phyloP scores from a whole-genome alignment of 768 basidiomycete species.

The Agrocybe chaxingu region DNA sequence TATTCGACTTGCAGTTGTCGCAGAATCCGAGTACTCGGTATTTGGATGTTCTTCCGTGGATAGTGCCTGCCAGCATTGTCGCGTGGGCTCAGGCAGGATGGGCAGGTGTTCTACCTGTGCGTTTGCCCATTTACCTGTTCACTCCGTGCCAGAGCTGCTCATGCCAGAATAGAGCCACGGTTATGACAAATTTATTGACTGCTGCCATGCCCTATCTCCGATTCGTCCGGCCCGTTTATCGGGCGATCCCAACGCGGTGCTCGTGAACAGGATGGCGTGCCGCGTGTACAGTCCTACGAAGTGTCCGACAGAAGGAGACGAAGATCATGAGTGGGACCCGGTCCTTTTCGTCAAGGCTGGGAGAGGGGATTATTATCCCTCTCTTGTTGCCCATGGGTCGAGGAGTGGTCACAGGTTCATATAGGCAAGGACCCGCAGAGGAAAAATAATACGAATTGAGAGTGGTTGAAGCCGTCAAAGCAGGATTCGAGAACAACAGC shows the following conservation, averaged over 20 bases:
- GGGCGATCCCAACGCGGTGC: neutral
- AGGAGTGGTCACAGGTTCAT: too few relatives aligned
- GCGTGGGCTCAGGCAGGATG: slow-evolving; percentile 20
- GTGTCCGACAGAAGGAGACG: too few relatives aligned
- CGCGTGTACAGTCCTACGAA: slow-evolving; percentile 4
- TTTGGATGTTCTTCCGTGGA: slow-evolving; percentile 10
- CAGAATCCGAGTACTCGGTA: slow-evolving; percentile 15
- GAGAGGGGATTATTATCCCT: too few relatives aligned
- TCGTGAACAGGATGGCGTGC: slow-evolving; percentile 8
- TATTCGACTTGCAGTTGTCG: slow-evolving; percentile 19
- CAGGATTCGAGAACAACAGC: too few relatives aligned
- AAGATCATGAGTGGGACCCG: too few relatives aligned
- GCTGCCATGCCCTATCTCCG: neutral
- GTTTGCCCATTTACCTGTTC: neutral
- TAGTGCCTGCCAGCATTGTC: slow-evolving; percentile 19
- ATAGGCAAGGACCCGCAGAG: too few relatives aligned
- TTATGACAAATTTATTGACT: neutral
- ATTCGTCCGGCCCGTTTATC: neutral
- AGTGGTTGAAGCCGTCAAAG: too few relatives aligned
- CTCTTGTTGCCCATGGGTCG: too few relatives aligned
- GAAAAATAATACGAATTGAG: too few relatives aligned
- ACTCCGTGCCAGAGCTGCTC: too few relatives aligned
- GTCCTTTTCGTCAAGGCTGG: too few relatives aligned
- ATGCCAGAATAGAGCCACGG: neutral
- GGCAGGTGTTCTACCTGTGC: slow-evolving; percentile 28